Percentiles rank a stretch among this genome's conserved stretches.
phyloP scores from a whole-genome alignment of 108 stramenopile genomes.

The Conticribra guillardii region DNA sequence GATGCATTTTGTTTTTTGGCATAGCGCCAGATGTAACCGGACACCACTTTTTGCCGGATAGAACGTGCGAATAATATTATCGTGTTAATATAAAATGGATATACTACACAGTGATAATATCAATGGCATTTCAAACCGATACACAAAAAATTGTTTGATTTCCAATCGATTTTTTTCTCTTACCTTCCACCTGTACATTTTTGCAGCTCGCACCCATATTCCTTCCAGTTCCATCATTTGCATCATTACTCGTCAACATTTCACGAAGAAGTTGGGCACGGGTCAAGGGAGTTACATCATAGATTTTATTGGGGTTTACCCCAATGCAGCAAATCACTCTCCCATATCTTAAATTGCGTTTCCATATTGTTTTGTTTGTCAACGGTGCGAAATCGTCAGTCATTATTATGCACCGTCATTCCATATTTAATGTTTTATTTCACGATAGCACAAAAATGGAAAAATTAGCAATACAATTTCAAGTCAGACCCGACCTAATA shows the following conservation, averaged over 20 bases:
- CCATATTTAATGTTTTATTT: conserved; percentile 2
- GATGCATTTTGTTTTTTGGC: conserved; percentile 62
- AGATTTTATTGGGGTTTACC: conserved; percentile 79
- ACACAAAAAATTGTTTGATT: background rate
- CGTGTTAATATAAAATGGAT: too few relatives aligned
- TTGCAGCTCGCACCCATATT: conserved; percentile 13
- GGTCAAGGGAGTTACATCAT: conserved; percentile 71
- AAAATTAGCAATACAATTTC: too few relatives aligned
- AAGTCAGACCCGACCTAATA: too few relatives aligned
- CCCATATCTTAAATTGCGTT: conserved; percentile 61
- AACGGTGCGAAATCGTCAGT: background rate
- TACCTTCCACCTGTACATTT: conserved; percentile 71
- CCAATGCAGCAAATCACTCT: conserved; percentile 81
- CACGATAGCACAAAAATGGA: background rate
- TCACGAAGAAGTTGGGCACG: conserved; percentile 61
- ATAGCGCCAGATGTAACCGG: conserved; percentile 87
- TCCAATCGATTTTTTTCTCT: conserved; percentile 3
- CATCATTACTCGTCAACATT: conserved; percentile 29
- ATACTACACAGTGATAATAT: too few relatives aligned
- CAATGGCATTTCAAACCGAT: too few relatives aligned
- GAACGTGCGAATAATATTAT: background rate
- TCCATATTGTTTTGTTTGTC: background rate
- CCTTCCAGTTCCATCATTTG: conserved; percentile 3
- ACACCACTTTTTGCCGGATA: conserved; percentile 46
- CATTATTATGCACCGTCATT: too few relatives aligned